Base-by-base conservation (phyloP, 2,329 filamentous ascomycete genomes). In the Colletotrichum lentis region DNA sequence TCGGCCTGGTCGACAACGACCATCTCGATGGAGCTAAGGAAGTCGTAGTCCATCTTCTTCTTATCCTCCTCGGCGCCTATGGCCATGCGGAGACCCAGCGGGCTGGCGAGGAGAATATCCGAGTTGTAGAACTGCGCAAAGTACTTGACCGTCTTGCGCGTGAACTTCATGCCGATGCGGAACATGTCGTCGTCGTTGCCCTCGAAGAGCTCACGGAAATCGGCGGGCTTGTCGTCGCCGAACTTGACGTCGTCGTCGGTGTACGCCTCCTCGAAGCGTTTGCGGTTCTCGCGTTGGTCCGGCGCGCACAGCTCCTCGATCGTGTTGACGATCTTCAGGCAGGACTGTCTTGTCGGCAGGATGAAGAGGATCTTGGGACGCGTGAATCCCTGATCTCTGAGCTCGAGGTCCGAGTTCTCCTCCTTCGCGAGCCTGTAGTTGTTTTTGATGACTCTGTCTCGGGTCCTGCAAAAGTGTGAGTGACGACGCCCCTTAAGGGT, bases 151-250 rank as follows among this genome's bases (percentile, higher is more conserved):
- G 94, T 97, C 80, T 97, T 98, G 69, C 96, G 88, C 0, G 96
- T 98, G 77, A 99, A 96, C 79, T 98, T 99, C 76, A 99, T 80
- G n/a, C 95, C 96, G 2, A 98, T 83, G 3, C 95, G 89, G 81
- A 98, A 99, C 87, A 96, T 96, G 80, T 99, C 96, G 76, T 98
- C 96, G 76, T 97, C 93, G 76, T 97, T 98, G 67, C 96, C 96
- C 69, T 90, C 90, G 75, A 99, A 99, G 0, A 98, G 85, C 64
- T 97, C 92, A 27, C 87, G 85, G 79, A 97, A 98, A 77, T 98
- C 96, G 3, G 90, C 90, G 0, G 96, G 91, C 75, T 93, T 93
- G 75, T 92, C 89, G 10, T 86, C 82, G 31, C 90, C 88, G 72
- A 93, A 90, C 46, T 87, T 88, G 67, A 89, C 85, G 24, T 91